Conservation (phyloP, 2,329 filamentous ascomycete species). For the Rutstroemia sp. region DNA sequence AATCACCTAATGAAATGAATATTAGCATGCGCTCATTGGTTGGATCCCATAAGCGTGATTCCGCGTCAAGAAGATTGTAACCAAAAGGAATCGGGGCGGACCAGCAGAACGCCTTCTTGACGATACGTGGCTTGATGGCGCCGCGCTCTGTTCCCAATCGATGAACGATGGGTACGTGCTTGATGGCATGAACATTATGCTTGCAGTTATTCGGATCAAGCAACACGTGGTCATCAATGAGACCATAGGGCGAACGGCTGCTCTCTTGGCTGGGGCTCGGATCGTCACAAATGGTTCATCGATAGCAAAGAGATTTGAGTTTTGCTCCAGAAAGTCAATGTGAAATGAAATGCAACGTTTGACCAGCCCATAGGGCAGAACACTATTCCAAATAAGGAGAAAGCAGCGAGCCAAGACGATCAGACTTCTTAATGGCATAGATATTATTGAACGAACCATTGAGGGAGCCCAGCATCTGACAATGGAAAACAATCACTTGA, state of each 20-base stretch:
- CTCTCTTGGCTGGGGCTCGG: neutral
- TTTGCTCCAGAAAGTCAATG: neutral
- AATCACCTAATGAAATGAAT: slow-evolving; percentile 48
- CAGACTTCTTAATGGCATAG: slow-evolving; percentile 1
- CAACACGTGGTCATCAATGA: slow-evolving; percentile 3
- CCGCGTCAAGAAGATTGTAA: neutral
- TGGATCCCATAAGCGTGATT: neutral
- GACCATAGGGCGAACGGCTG: slow-evolving; percentile 5
- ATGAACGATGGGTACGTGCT: slow-evolving; percentile 8
- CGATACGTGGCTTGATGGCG: slow-evolving; percentile 5
- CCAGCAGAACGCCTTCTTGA: neutral
- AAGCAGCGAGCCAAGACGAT: neutral
- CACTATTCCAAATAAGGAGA: neutral
- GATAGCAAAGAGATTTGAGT: neutral
- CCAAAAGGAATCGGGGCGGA: neutral
- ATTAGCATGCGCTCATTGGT: slow-evolving; percentile 10
- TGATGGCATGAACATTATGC: neutral
- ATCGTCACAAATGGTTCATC: slow-evolving; percentile 4
- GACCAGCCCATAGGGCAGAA: neutral
- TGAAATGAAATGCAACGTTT: slow-evolving; percentile 2
- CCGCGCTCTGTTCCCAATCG: neutral
- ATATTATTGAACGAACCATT: slow-evolving; percentile 8
- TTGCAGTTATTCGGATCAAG: neutral
- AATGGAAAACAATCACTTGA: slow-evolving; percentile 3
- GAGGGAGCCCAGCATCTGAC: slow-evolving; percentile 2